A percentile compares a stretch with the other conserved stretches of the same genome.
Conservation (phyloP, 2,329 filamentous ascomycete genomes). For the Curvularia sp. region DNA sequence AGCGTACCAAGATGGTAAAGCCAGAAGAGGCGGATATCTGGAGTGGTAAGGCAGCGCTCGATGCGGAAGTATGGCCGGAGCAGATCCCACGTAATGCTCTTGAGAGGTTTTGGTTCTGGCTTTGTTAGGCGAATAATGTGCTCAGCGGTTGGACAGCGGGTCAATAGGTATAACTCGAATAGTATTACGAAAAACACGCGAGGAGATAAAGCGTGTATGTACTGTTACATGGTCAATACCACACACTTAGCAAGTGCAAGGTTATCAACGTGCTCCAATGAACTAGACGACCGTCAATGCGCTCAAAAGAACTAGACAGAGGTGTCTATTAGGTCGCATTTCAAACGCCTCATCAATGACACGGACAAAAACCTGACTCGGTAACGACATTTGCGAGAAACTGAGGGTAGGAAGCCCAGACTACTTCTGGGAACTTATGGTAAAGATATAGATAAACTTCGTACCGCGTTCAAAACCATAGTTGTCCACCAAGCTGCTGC, state of each 20-base stretch:
- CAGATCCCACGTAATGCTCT: slow-evolving; percentile 53
- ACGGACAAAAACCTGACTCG: not conserved
- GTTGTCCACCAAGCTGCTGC: not conserved
- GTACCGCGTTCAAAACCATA: not conserved
- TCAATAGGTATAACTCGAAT: not conserved
- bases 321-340: not conserved
- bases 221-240: not conserved
- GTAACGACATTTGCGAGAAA: not conserved
- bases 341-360: slow-evolving; percentile 2
- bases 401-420: not conserved
- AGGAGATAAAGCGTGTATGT: not conserved
- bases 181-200: not conserved
- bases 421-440: not conserved
- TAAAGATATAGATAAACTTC: not conserved
- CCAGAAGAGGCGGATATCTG: slow-evolving; percentile 55
- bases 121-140: slow-evolving; percentile 45
- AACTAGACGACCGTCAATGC: not conserved
- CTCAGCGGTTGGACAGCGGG: not conserved
- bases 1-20: slow-evolving; percentile 63
- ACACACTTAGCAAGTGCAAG: not conserved
- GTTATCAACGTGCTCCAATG: not conserved
- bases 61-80: slow-evolving; percentile 57
- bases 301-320: not conserved
- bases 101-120: slow-evolving; percentile 60
- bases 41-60: slow-evolving; percentile 57